These are phyloP conservation scores for Candida parachauliodes DNA, from an alignment of 805 yeast genomes.

Conservation along the genomic window DNA sequence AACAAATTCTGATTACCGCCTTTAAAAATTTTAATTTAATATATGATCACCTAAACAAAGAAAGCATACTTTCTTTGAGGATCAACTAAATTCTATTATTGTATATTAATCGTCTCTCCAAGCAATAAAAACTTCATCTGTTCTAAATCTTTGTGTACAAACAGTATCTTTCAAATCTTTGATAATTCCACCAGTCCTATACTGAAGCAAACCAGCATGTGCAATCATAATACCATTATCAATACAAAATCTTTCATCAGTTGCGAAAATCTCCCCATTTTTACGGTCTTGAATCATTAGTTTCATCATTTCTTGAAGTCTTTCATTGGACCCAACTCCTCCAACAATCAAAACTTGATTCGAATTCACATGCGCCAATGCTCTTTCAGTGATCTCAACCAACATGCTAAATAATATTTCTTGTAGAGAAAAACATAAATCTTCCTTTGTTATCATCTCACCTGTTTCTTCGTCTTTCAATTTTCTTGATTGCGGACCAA, in stretches of 20 bases:
- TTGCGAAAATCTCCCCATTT: conserved; percentile 85
- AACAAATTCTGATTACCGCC: conserved; percentile 2
- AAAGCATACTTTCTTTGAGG: conserved; percentile 7
- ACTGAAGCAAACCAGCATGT: conserved; percentile 89
- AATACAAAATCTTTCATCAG: conserved; percentile 95
- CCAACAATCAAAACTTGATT: conserved; percentile 92
- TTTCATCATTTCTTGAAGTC: conserved; percentile 96
- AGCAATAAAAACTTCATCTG: conserved; percentile 85
- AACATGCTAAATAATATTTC: conserved; percentile 93
- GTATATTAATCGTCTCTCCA: conserved; percentile 69
- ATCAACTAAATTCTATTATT: conserved; percentile 3
- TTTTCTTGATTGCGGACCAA: conserved; percentile 43
- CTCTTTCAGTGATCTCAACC: conserved; percentile 96
- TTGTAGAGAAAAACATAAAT: conserved; percentile 88
- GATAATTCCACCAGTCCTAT: conserved; percentile 68
- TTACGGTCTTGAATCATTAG: conserved; percentile 81
- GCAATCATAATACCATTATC: conserved; percentile 99
- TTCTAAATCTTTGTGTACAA: conserved; percentile 90
- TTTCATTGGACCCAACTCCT: conserved; percentile 94
- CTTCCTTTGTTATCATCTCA: conserved; percentile 68
- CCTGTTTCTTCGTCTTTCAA: conserved; percentile 40
- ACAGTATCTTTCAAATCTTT: conserved; percentile 63
- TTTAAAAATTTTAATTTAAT: conserved; percentile 9
- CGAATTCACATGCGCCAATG: conserved; percentile 95
- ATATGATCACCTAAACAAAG: conserved; percentile 10